phyloP scores from a whole-genome alignment of 1,284 basidiomycete genomes.

The Leccinum subfulvum region DNA sequence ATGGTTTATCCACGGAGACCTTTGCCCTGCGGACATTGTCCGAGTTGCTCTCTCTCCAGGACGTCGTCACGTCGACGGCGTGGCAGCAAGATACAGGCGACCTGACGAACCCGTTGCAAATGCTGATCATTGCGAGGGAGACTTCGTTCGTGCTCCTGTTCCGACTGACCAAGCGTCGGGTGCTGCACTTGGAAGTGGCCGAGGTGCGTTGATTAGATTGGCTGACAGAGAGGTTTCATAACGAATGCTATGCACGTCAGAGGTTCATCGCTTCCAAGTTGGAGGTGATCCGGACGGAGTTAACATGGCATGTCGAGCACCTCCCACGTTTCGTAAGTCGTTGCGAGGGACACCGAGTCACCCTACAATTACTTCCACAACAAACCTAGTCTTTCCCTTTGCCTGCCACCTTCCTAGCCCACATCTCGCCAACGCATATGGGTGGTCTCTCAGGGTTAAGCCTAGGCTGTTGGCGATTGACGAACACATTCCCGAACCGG shows the following conservation, averaged over 20 bases:
- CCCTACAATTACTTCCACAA: no score
- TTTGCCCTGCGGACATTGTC: neutral
- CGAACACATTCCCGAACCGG: no score
- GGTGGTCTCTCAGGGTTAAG: no score
- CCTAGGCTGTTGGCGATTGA: no score
- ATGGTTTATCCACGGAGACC: conserved; percentile 12
- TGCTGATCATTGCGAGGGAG: conserved; percentile 21
- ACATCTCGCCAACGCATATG: no score
- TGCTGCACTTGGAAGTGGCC: conserved; percentile 28
- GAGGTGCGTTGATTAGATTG: conserved; percentile 18
- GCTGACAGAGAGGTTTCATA: neutral
- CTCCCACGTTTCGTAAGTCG: conserved; percentile 23
- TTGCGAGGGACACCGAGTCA: neutral
- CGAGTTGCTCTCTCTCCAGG: conserved; percentile 7
- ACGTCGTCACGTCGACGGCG: conserved; percentile 4
- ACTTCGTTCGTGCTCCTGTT: conserved; percentile 25
- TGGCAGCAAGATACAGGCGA: neutral
- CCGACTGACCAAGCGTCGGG: conserved; percentile 19
- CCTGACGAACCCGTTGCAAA: conserved; percentile 9
- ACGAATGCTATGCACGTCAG: conserved; percentile 5
- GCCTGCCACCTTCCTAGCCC: no score
- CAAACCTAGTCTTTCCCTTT: no score
- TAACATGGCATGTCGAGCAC: conserved; percentile 15
- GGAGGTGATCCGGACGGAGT: conserved; percentile 24
- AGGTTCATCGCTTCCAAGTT: conserved; percentile 17